Base-by-base conservation (phyloP, 2,329 filamentous ascomycete genomes). In the Xylaria hypoxylon region DNA sequence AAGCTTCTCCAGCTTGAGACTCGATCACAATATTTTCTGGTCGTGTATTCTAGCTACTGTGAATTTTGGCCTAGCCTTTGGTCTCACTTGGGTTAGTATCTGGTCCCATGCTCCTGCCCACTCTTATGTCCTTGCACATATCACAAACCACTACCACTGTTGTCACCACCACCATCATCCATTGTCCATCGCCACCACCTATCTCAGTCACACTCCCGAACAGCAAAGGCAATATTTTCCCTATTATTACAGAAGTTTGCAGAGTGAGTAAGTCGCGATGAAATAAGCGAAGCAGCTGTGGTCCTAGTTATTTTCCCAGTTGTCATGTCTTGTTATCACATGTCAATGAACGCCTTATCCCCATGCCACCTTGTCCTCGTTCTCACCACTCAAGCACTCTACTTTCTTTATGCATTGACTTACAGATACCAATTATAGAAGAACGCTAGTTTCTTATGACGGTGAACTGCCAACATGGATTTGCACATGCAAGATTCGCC, bases 401-500 rank as follows among this genome's bases (percentile, higher is more conserved):
- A 15, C 10, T 38, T 17, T 19, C 45, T 19, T 33, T 33, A 5
- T 31, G n/a, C 22, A 47, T 40, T 55, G 13, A 42, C 40, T n/a
- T 5, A 11, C 15, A 11, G 4, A 45, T 19, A 4, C 5, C 4
- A 5, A 35, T 24, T 2, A 3, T 10, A 47, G 28, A 13, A 53
- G 31, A 7, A 13, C 48, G 28, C 2, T 10, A 15, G 6, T 31
- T 42, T 17, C 47, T 38, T 6, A 15, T 31, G 13, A 17, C 22
- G 19, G n/a, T 52, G 33, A 48, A 53, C 22, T 19, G 5, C 4
- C 22, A 55, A 59, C 42, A 64, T 64, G 62, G 56, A 33, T 22
- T n/a, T n/a, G 2, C 5, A 7, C 15, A 17, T 47, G 22, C 17
- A 13, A 19, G 7, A 2, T 22, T 55, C 53, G 8, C 19, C 61